Conservation (phyloP, 2,329 filamentous ascomycete species). For the Neofusicoccum sp. region DNA sequence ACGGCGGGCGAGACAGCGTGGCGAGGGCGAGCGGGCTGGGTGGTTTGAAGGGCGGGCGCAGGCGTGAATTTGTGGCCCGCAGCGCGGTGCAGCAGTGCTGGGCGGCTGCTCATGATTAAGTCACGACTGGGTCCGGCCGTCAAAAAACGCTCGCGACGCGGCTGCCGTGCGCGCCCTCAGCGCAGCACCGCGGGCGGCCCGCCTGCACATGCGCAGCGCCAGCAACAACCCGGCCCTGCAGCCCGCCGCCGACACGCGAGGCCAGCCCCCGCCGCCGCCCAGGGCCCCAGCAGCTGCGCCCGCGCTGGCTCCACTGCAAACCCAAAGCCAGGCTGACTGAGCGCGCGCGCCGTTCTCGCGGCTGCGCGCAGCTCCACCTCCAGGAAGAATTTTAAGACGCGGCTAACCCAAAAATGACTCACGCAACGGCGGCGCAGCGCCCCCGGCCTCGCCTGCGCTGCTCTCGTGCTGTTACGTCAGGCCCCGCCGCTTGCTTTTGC, state of each 20-base stretch:
- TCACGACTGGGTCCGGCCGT: neutral
- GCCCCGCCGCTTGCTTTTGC: neutral
- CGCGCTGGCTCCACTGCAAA: neutral
- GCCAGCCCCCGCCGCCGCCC: slow-evolving; percentile 1
- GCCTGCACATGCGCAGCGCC: slow-evolving; percentile 6
- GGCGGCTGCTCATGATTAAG: slow-evolving; percentile 11
- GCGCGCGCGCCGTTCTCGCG: neutral
- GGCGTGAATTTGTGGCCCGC: slow-evolving; percentile 11
- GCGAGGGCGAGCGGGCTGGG: neutral
- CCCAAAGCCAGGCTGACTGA: slow-evolving; percentile 4
- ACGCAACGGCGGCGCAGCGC: neutral
- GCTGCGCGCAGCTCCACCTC: slow-evolving; percentile 12
- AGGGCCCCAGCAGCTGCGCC: neutral
- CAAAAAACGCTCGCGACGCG: neutral
- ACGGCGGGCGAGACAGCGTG: slow-evolving; percentile 15
- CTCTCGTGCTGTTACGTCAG: slow-evolving; percentile 7
- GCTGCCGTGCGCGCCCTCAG: neutral
- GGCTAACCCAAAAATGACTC: slow-evolving; percentile 10
- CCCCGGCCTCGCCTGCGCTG: neutral
- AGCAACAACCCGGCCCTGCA: slow-evolving; percentile 11
- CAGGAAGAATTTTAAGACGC: slow-evolving; percentile 3
- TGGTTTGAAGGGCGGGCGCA: neutral
- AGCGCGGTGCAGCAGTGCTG: neutral
- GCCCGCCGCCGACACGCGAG: slow-evolving; percentile 5
- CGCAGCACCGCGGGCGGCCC: slow-evolving; percentile 4